A percentile compares a stretch with the other conserved stretches of the same genome.
phyloP scores from a whole-genome alignment of 176 grass and related monocot genomes.

The Aegilops bicornis region DNA sequence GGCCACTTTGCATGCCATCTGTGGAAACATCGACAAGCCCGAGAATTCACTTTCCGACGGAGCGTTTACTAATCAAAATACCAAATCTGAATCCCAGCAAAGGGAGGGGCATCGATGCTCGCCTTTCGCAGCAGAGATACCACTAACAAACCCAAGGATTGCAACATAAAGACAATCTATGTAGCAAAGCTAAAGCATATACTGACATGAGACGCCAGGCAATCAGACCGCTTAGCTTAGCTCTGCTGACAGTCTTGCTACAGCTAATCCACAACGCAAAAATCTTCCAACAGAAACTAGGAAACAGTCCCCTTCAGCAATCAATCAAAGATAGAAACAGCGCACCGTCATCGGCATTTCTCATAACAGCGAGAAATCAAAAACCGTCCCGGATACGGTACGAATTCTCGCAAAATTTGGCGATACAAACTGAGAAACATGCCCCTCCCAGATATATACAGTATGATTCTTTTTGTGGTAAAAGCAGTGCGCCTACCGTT shows the following conservation, averaged over 20 bases:
- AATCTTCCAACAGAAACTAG: not conserved
- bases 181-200: conserved; percentile 1
- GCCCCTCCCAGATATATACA: not conserved
- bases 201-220: not conserved
- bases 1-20: conserved; percentile 31
- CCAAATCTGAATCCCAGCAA: conserved; percentile 32
- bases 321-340: not conserved
- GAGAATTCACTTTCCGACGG: conserved; percentile 24
- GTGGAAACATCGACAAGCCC: conserved; percentile 16
- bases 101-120: conserved; percentile 20
- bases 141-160: conserved; percentile 21
- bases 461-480: not conserved
- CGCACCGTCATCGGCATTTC: not conserved
- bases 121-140: conserved; percentile 31
- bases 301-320: not conserved
- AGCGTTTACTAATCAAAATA: conserved; percentile 28
- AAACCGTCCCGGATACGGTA: not conserved
- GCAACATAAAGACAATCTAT: conserved; percentile 21
- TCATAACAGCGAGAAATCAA: not conserved
- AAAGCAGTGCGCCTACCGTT: not conserved
- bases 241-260: not conserved
- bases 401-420: not conserved
- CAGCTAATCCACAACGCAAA: not conserved
- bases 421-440: not conserved
- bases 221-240: not conserved